Conservation (phyloP, 2,329 filamentous ascomycete genomes). For the Coniella lustricola region DNA sequence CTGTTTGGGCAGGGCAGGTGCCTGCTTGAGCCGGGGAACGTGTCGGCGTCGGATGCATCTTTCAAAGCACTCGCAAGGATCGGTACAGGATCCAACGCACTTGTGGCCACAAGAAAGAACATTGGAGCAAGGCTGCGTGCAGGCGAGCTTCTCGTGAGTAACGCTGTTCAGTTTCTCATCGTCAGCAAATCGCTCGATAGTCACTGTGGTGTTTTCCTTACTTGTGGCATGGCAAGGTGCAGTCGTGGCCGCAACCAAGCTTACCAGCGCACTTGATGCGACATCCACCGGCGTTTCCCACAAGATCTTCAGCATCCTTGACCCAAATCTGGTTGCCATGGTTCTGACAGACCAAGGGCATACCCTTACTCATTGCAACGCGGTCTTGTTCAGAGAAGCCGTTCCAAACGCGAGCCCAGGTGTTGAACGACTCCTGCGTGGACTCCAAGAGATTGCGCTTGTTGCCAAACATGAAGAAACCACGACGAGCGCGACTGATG, state of each 20-base stretch:
- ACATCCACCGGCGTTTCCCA: conserved; percentile 45
- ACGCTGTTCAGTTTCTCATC: conserved; percentile 5
- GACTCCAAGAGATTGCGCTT: conserved; percentile 44
- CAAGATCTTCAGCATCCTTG: conserved; percentile 43
- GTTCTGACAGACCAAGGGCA: conserved; percentile 58
- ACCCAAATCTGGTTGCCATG: conserved; percentile 50
- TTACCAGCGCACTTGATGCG: conserved; percentile 33
- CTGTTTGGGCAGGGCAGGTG: not conserved
- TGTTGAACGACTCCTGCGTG: conserved; percentile 29
- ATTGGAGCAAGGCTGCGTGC: conserved; percentile 18
- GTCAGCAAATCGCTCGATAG: not conserved
- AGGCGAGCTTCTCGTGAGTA: conserved; percentile 19
- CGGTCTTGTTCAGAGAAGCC: conserved; percentile 34
- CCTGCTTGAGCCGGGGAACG: not conserved
- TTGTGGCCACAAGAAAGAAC: conserved; percentile 20
- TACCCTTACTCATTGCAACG: conserved; percentile 25
- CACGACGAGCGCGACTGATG: conserved; percentile 63
- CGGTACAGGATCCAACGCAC: conserved; percentile 19
- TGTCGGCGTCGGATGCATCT: conserved; percentile 1
- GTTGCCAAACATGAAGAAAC: conserved; percentile 83
- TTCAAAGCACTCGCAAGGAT: conserved; percentile 7
- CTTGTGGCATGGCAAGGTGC: conserved; percentile 45
- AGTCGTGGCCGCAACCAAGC: conserved; percentile 45
- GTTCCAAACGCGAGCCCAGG: conserved; percentile 45
- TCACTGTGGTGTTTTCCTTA: conserved; percentile 24